Conservation (phyloP, 2,329 filamentous ascomycete species). For the Pezicula radicicola region DNA sequence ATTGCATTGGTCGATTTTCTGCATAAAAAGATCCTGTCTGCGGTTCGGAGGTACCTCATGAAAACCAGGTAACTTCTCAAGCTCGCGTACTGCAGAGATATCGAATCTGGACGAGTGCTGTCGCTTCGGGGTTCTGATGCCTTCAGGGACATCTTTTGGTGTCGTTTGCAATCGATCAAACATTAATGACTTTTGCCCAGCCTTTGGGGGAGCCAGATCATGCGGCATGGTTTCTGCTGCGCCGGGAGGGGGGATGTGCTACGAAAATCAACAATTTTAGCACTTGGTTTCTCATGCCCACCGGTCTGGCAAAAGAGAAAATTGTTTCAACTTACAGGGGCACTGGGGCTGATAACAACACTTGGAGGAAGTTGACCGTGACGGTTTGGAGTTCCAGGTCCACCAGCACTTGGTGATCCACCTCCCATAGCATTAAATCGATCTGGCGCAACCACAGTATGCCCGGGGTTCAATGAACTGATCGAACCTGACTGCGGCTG, state of each 20-base stretch:
- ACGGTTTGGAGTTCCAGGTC: slow-evolving; percentile 57
- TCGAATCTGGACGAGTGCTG: slow-evolving; percentile 98
- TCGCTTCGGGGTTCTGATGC: slow-evolving; percentile 89
- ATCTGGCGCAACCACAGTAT: slow-evolving; percentile 32
- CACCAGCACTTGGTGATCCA: slow-evolving; percentile 39
- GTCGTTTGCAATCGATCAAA: slow-evolving; percentile 89
- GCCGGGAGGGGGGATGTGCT: slow-evolving; percentile 92
- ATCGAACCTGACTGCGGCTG: slow-evolving; percentile 29
- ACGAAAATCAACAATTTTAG: slow-evolving; percentile 10
- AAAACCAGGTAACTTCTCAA: slow-evolving; percentile 96
- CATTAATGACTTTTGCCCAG: slow-evolving; percentile 82
- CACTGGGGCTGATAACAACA: slow-evolving; percentile 92
- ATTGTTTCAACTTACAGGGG: slow-evolving; percentile 62
- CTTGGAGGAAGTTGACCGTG: slow-evolving; percentile 71
- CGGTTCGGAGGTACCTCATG: slow-evolving; percentile 95
- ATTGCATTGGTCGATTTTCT: slow-evolving; percentile 99
- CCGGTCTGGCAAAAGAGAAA: no score
- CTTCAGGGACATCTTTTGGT: slow-evolving; percentile 94
- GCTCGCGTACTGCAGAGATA: slow-evolving; percentile 91
- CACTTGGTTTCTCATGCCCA: not conserved
- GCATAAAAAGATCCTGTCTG: slow-evolving; percentile 96
- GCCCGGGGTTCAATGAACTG: slow-evolving; percentile 23
- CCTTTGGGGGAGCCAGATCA: slow-evolving; percentile 90
- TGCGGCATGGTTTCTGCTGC: slow-evolving; percentile 97
- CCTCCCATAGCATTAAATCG: slow-evolving; percentile 38